Base-by-base conservation (phyloP, 805 yeast species). In the Myxozyma vanderwaltii region DNA sequence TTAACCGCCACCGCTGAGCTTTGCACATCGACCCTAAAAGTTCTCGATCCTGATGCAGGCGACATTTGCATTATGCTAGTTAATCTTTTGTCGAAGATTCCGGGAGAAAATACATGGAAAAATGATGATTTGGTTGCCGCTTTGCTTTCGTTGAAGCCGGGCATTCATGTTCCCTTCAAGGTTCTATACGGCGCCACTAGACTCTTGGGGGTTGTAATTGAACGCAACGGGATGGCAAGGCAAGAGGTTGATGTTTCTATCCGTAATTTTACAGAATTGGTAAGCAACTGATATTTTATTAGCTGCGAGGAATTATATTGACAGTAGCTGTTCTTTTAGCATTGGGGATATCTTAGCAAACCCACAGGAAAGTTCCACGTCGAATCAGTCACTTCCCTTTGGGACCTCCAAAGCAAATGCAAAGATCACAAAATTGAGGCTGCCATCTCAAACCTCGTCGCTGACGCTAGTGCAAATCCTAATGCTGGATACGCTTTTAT, bases 351-450 rank as follows among this genome's bases (percentile, higher is more conserved):
- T 46, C 69, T 88, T 51, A 67, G 75, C 36, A 78, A 79, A 8
- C 76, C 80, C 0, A 73, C 78, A n/a, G 83, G 84, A 2, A 74
- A 74, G 48, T 77, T 79, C 57, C 96, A 89, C 68, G 85, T 86
- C 0, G 95, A 88, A 66, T 79, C 87, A 0, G 88, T 87, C 0
- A 82, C 81, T 53, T 76, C 82, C 23, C 76, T 91, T 1, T 86
- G 88, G 77, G 76, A 79, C 4, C 72, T 92, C 0, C 74, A 75
- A 51, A 85, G 83, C 40, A 71, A 79, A n/a, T 74, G 79, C 19
- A 77, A 81, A 26, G 82, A 82, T 13, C 68, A 79, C 1, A 74
- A 80, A 48, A 79, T 91, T 26, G 96, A 91, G 67, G 92, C 96
- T 0, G 87, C 89, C 0, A 63, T 91, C 1, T 76, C 89, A 0